These are phyloP conservation scores for Bipolaris cookei DNA, from an alignment of 2,329 filamentous ascomycete genomes.

Conservation along the genomic window DNA sequence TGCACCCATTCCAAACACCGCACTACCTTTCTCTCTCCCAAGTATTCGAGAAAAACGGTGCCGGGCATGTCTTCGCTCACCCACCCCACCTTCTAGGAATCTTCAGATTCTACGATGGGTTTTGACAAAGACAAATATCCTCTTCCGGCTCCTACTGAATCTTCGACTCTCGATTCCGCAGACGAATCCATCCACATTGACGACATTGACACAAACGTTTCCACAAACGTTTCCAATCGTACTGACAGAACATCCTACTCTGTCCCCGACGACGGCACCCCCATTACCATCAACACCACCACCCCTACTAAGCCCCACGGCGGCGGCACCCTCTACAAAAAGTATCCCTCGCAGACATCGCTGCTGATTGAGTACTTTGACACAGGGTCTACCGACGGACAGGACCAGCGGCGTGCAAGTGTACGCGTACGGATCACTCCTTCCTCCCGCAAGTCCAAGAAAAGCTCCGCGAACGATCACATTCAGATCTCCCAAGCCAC, in stretches of 20 bases:
- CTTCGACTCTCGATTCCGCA: conserved; percentile 67
- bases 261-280: conserved; percentile 84
- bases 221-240: conserved; percentile 72
- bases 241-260: conserved; percentile 77
- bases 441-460: conserved; percentile 58
- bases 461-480: conserved; percentile 69
- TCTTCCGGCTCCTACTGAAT: conserved; percentile 80
- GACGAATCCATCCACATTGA: conserved; percentile 56
- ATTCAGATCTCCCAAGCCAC: conserved; percentile 86
- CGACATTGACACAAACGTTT: conserved; percentile 70
- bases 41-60: conserved; percentile 23
- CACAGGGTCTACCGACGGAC: conserved; percentile 70
- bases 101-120: conserved; percentile 51
- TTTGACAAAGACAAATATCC: conserved; percentile 61
- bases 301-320: conserved; percentile 68
- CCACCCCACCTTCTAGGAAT: conserved; percentile 39
- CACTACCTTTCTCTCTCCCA: conserved; percentile 9
- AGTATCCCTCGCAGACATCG: conserved; percentile 78
- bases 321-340: conserved; percentile 55
- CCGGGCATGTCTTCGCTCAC: conserved; percentile 40
- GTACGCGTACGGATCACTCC: conserved; percentile 83
- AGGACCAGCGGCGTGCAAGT: conserved; percentile 74
- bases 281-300: conserved; percentile 86
- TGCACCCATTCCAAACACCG: conserved; percentile 13
- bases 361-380: conserved; percentile 96